Percentiles rank a stretch among this genome's conserved stretches.
These are phyloP conservation scores for Diaporthe aspalathi DNA, from an alignment of 2,329 filamentous ascomycete genomes.

Conservation along the genomic window DNA sequence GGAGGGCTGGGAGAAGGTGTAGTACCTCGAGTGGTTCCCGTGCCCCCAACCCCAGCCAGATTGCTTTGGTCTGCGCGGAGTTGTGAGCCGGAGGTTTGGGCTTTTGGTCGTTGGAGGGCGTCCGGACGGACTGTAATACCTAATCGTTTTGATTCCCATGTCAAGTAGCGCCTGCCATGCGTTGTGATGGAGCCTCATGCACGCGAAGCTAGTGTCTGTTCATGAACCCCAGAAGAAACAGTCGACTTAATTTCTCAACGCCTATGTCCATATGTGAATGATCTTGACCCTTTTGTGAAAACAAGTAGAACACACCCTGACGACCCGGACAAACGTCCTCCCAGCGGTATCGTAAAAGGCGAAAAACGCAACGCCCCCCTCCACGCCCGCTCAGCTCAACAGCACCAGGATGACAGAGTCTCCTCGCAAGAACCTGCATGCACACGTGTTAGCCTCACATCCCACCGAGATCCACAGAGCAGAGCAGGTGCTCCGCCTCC, in stretches of 20 bases:
- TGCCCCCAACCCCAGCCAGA: neutral
- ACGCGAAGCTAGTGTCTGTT: constrained; percentile 13
- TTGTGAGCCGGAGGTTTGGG: constrained; percentile 28
- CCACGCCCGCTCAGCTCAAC: constrained; percentile 67
- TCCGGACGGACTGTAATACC: constrained; percentile 30
- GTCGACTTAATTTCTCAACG: constrained; percentile 40
- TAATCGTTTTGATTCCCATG: constrained; percentile 17
- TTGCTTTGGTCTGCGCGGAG: constrained; percentile 31
- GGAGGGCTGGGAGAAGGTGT: constrained; percentile 50
- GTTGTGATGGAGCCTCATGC: constrained; percentile 20
- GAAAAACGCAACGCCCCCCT: constrained; percentile 10
- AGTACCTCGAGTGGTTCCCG: neutral
- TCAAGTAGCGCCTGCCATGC: constrained; percentile 17
- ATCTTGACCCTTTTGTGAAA: constrained; percentile 36
- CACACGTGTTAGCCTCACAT: constrained; percentile 31
- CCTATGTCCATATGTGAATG: constrained; percentile 41
- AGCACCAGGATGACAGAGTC: constrained; percentile 90
- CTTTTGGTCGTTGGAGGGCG: constrained; percentile 17
- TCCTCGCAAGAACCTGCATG: constrained; percentile 80
- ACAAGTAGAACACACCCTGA: constrained; percentile 39
- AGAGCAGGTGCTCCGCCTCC: constrained; percentile 4
- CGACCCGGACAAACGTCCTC: constrained; percentile 31
- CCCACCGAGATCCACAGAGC: neutral
- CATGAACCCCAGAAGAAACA: constrained; percentile 33
- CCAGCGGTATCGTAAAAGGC: constrained; percentile 38